Conservation (phyloP, 495 filamentous ascomycete species). For the Hyaloscypha hepaticicola region DNA sequence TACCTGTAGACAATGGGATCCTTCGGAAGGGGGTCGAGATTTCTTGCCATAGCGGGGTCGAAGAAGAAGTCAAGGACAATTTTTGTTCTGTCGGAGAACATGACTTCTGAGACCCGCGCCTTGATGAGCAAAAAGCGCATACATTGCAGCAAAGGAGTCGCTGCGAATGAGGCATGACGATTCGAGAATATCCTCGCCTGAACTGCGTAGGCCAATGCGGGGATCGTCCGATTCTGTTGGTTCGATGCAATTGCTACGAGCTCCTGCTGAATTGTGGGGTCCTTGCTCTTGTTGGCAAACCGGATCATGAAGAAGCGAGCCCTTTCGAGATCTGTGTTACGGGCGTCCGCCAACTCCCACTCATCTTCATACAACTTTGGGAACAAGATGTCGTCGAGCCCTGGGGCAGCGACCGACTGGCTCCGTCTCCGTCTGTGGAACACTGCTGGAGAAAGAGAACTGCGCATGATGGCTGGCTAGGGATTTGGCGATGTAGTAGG, state of each 20-base stretch:
- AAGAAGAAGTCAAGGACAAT: constrained; percentile 41
- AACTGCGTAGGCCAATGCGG: constrained; percentile 31
- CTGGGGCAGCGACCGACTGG: constrained; percentile 2
- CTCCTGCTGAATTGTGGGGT: constrained; percentile 9
- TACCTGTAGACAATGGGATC: constrained; percentile 36
- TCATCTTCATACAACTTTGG: constrained; percentile 11
- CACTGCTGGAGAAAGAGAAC: constrained; percentile 10
- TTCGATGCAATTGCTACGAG: constrained; percentile 6
- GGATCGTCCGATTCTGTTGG: constrained; percentile 3
- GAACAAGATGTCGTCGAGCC: constrained; percentile 6
- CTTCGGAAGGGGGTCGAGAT: constrained; percentile 30
- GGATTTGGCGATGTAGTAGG: too few relatives aligned
- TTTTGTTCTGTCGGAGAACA: constrained; percentile 28
- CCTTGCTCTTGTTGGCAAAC: background rate
- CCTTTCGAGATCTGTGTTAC: constrained; percentile 8
- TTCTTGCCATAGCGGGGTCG: constrained; percentile 38
- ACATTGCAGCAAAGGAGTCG: constrained; percentile 37
- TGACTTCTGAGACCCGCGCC: constrained; percentile 30
- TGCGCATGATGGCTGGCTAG: too few relatives aligned
- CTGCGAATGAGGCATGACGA: constrained; percentile 35
- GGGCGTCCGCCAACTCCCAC: constrained; percentile 7
- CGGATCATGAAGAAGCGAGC: constrained; percentile 12
- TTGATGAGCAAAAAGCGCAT: constrained; percentile 41
- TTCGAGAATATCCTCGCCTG: constrained; percentile 33
- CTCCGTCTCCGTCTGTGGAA: constrained; percentile 9